phyloP scores from a whole-genome alignment of 2,329 filamentous ascomycete species.

The Trichothecium roseum region DNA sequence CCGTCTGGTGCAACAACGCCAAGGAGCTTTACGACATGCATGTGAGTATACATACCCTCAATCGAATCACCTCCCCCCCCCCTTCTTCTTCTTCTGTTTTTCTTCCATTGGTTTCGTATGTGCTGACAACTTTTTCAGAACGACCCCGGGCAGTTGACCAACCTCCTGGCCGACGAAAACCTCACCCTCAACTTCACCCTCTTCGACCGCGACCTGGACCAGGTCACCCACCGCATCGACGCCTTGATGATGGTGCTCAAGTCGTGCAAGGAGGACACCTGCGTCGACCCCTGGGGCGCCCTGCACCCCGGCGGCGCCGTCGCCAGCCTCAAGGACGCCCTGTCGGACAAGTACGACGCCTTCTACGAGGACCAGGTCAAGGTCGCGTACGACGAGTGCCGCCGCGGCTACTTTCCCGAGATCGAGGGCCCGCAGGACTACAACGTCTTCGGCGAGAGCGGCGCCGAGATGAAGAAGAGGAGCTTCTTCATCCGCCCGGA shows the following conservation, averaged over 20 bases:
- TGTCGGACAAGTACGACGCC: slow-evolving; percentile 32
- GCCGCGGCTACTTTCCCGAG: slow-evolving; percentile 40
- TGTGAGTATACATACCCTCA: no score
- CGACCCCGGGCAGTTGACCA: slow-evolving; percentile 35
- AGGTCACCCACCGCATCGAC: slow-evolving; percentile 42
- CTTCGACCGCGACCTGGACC: slow-evolving; percentile 22
- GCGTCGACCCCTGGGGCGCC: slow-evolving; percentile 42
- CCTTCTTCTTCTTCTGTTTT: no score
- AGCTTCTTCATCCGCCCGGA: no score
- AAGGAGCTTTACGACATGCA: slow-evolving; percentile 41
- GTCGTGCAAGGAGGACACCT: slow-evolving; percentile 43
- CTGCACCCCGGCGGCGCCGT: slow-evolving; percentile 43
- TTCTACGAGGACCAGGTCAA: slow-evolving; percentile 39
- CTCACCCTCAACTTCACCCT: slow-evolving; percentile 9
- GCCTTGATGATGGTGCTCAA: slow-evolving; percentile 49
- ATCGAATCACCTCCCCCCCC: not conserved
- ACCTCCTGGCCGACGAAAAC: slow-evolving; percentile 13
- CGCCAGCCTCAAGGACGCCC: slow-evolving; percentile 35
- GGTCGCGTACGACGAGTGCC: slow-evolving; percentile 40
- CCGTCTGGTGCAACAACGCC: slow-evolving; percentile 41
- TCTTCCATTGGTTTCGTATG: not conserved
- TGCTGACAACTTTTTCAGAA: slow-evolving; percentile 19
- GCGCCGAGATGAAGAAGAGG: not conserved
- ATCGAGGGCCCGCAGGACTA: slow-evolving; percentile 38
- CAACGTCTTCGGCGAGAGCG: not conserved